A percentile compares a stretch with the other conserved stretches of the same genome.
phyloP scores from a whole-genome alignment of 2,329 filamentous ascomycete species.

The Trichoderma sp. region DNA sequence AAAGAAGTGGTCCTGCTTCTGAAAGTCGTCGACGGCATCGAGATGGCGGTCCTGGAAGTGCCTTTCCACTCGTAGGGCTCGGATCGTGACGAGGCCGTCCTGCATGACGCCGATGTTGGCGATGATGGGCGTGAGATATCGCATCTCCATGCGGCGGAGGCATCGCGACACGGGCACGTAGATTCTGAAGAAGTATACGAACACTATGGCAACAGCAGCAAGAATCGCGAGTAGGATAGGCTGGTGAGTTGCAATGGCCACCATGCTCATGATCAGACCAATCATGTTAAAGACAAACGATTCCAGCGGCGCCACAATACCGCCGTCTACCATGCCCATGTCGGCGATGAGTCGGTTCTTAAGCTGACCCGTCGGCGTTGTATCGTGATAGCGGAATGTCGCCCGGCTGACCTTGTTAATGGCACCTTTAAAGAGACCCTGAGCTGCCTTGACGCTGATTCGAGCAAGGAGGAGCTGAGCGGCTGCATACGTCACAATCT shows the following conservation, averaged over 20 bases:
- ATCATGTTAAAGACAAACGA: slow-evolving; percentile 67
- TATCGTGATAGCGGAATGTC: slow-evolving; percentile 87
- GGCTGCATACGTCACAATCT: slow-evolving; percentile 57
- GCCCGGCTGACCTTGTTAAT: slow-evolving; percentile 72
- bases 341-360: slow-evolving; percentile 93
- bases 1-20: slow-evolving; percentile 95
- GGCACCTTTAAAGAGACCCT: slow-evolving; percentile 68
- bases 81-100: slow-evolving; percentile 81
- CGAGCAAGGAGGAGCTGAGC: slow-evolving; percentile 66
- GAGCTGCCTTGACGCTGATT: slow-evolving; percentile 78
- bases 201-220: slow-evolving; percentile 61
- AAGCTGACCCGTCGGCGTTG: slow-evolving; percentile 80
- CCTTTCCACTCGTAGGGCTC: slow-evolving; percentile 73
- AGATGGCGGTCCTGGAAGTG: slow-evolving; percentile 81
- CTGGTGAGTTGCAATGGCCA: slow-evolving; percentile 76
- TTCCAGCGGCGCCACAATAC: slow-evolving; percentile 73
- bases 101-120: slow-evolving; percentile 88
- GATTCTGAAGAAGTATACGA: slow-evolving; percentile 68
- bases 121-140: slow-evolving; percentile 82
- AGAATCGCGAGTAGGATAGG: slow-evolving; percentile 74
- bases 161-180: slow-evolving; percentile 84
- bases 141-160: slow-evolving; percentile 81
- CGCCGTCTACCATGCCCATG: slow-evolving; percentile 83
- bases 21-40: slow-evolving; percentile 78
- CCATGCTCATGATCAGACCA: slow-evolving; percentile 67